Percentiles rank a stretch among this genome's conserved stretches.
Conservation (phyloP, 352 stramenopile genomes). For the Pythium monospermum region DNA sequence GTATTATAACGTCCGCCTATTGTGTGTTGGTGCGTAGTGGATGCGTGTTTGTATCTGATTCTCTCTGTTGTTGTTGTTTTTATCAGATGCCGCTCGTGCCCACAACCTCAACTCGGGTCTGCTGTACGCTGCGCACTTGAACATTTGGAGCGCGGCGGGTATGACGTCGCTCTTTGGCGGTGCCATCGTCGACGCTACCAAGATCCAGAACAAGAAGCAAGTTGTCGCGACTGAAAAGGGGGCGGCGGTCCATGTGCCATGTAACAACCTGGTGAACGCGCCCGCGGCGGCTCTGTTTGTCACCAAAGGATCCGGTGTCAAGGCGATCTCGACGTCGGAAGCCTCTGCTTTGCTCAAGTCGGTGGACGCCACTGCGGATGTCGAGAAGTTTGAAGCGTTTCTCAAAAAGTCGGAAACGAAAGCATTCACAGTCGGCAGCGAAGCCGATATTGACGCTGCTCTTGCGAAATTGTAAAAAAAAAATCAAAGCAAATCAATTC, state of each 20-base stretch:
- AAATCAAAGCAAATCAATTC: background rate
- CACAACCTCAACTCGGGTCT: slow-evolving; percentile 52
- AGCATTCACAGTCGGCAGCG: slow-evolving; percentile 58
- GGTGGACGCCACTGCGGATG: slow-evolving; percentile 39
- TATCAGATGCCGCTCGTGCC: slow-evolving; percentile 37
- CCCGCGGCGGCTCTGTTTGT: slow-evolving; percentile 62
- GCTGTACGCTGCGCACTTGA: slow-evolving; percentile 65
- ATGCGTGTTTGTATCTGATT: background rate
- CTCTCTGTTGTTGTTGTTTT: background rate
- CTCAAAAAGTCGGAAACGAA: slow-evolving; percentile 61
- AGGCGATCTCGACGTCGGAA: slow-evolving; percentile 55
- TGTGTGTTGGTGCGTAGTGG: background rate
- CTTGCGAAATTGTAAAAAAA: slow-evolving; percentile 56
- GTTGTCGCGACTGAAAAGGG: slow-evolving; percentile 40
- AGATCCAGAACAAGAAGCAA: slow-evolving; percentile 67
- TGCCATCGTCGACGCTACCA: slow-evolving; percentile 46
- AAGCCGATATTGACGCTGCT: slow-evolving; percentile 49
- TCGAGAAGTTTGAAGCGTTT: slow-evolving; percentile 59
- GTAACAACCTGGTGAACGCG: slow-evolving; percentile 71
- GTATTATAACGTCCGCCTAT: slow-evolving; percentile 6
- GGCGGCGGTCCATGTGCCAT: slow-evolving; percentile 60
- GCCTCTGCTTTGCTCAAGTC: slow-evolving; percentile 42
- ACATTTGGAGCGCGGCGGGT: slow-evolving; percentile 64
- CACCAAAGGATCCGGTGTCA: slow-evolving; percentile 49
- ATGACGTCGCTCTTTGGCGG: slow-evolving; percentile 71